These are phyloP conservation scores for Carnegiea gigantea DNA, from an alignment of 179 eudicot genomes.

Conservation along the genomic window DNA sequence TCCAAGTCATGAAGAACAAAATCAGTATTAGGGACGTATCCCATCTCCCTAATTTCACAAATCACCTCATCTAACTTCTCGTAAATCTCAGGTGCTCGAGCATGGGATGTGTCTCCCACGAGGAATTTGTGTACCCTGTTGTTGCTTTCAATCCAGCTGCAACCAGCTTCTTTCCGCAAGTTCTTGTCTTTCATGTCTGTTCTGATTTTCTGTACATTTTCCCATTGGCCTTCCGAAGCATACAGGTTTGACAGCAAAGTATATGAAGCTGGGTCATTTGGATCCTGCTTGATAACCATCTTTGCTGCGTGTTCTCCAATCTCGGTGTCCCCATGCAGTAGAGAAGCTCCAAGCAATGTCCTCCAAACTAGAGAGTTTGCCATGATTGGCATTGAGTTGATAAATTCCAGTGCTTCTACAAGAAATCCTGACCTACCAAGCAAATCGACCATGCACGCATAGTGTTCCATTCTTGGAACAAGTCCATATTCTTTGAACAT, in stretches of 20 bases:
- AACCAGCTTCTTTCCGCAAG: conserved; percentile 64
- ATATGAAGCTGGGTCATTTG: conserved; percentile 58
- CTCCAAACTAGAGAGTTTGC: conserved; percentile 63
- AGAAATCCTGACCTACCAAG: conserved; percentile 56
- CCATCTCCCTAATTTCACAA: conserved; percentile 44
- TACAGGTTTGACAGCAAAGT: conserved; percentile 56
- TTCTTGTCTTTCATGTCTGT: conserved; percentile 54
- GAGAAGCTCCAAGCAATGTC: conserved; percentile 59
- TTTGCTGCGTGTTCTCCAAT: conserved; percentile 48
- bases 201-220: conserved; percentile 39
- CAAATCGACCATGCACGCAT: conserved; percentile 69
- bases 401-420: conserved; percentile 41
- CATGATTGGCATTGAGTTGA: conserved; percentile 49
- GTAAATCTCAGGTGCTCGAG: conserved; percentile 41
- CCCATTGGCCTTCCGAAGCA: conserved; percentile 57
- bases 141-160: conserved; percentile 58
- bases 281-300: conserved; percentile 47
- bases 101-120: conserved; percentile 55
- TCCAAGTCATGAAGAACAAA: conserved; percentile 59
- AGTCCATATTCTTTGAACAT: conserved; percentile 43
- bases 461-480: conserved; percentile 60
- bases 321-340: conserved; percentile 43
- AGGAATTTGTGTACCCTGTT: conserved; percentile 47
- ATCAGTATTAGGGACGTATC: conserved; percentile 50
- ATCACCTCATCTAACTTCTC: conserved; percentile 38